Evolutionary conservation across 2,329 filamentous ascomycete genomes (phyloP), one percentile per base, ranked within the genome.

Genomic region (Amylocarpus encephaloides): DNA sequence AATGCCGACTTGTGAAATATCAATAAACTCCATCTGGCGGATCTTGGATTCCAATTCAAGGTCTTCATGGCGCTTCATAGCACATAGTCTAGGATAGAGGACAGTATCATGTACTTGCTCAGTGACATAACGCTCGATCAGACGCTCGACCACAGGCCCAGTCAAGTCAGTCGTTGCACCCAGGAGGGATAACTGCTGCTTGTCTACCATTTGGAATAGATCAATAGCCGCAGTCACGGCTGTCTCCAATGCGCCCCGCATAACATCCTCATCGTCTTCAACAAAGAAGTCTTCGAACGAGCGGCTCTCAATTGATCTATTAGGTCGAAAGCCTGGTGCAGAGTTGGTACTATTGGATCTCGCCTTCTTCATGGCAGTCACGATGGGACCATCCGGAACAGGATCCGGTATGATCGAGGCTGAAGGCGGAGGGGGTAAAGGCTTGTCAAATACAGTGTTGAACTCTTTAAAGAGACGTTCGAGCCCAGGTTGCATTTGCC

Each of bases 171-270:
- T 98, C 1, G 90, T 95, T 4, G 91, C 88, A 15, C 91, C 93
- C 4, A 98, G 76, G 33, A 95, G 76, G 2, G 92, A 96, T 26
- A 98, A 73, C 62, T 97, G 93, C 62, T 95, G 88, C 67, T 95
- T 95, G 66, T 98, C 93, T 5, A 98, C 92, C 52, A 84, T 83
- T 62, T 97, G 92, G 59, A 98, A 98, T 1, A 97, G 76, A 63
- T 98, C 93, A 58, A 98, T 97, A 0, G 91, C 93, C 9, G 87
- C 81, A 9, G 89, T 95, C 10, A 98, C 88, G 1, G 92, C 91
- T 1, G 88, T 94, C 69, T 98, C 93, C 12, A 97, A 72, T 13
- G 90, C 89, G 18, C 83, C 83, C 49, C 92, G 79, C 84, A 98
- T 92, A 29, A 89, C 77, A 59, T 94, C 86, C 66, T 97, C 93